Evolutionary conservation across 257 asterid genomes (phyloP).

Genomic region (Rubia yunnanensis): DNA sequence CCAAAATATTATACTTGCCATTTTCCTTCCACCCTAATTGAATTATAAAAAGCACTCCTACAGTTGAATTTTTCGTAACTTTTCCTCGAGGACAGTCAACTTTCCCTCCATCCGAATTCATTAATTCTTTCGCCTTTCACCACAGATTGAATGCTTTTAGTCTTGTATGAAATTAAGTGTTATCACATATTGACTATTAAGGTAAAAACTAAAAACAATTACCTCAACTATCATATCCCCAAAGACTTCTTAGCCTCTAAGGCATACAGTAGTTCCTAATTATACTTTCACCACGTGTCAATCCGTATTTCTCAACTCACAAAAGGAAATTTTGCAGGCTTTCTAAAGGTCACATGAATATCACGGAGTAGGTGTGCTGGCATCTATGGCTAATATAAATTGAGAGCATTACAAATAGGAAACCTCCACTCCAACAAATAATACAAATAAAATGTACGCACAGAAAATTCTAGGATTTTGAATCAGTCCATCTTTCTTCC

Average conservation of each 20-base stretch:
- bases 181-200: not conserved
- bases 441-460: not conserved
- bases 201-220: not conserved
- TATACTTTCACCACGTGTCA: constrained; percentile 1
- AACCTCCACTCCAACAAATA: not conserved
- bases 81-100: not conserved
- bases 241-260: not conserved
- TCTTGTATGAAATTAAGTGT: not conserved
- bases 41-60: not conserved
- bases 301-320: not conserved
- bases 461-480: not conserved
- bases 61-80: not conserved
- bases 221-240: not conserved
- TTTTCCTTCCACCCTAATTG: not conserved
- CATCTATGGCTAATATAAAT: not conserved
- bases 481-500: not conserved
- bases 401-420: not conserved
- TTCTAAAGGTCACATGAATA: not conserved
- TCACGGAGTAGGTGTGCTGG: not conserved
- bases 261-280: not conserved
- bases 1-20: not conserved
- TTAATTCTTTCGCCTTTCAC: not conserved
- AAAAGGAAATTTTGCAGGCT: not conserved
- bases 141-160: not conserved
- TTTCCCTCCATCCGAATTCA: not conserved